phyloP scores from a whole-genome alignment of 2,329 filamentous ascomycete species.

The Ilyonectria robusta region DNA sequence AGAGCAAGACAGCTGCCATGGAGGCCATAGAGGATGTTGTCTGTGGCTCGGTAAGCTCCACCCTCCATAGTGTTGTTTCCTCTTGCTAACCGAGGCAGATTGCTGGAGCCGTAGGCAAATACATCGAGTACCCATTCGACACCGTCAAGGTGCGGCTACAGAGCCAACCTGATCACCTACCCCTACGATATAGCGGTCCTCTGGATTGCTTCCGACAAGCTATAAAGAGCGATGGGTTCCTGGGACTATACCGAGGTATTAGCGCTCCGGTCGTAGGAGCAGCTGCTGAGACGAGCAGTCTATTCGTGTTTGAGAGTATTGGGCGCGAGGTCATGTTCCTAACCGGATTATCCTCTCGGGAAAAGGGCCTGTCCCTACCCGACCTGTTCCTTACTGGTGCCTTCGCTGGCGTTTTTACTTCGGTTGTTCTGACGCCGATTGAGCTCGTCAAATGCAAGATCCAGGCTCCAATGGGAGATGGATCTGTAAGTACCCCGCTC shows the following conservation, averaged over 20 bases:
- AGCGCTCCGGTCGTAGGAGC: slow-evolving; percentile 92
- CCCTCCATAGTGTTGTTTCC: neutral
- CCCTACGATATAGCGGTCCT: slow-evolving; percentile 86
- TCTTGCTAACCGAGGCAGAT: slow-evolving; percentile 60
- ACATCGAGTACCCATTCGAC: slow-evolving; percentile 98
- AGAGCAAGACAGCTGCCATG: slow-evolving; percentile 59
- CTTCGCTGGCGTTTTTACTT: slow-evolving; percentile 89
- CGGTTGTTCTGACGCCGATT: slow-evolving; percentile 91
- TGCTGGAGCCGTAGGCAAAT: slow-evolving; percentile 92
- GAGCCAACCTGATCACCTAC: slow-evolving; percentile 89
- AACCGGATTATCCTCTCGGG: slow-evolving; percentile 62
- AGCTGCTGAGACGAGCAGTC: slow-evolving; percentile 89
- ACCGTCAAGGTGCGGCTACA: slow-evolving; percentile 98
- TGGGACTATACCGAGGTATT: slow-evolving; percentile 91
- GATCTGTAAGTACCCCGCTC: slow-evolving; percentile 62
- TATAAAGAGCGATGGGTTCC: slow-evolving; percentile 81
- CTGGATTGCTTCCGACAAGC: slow-evolving; percentile 95
- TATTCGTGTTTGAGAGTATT: slow-evolving; percentile 92
- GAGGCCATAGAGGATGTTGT: slow-evolving; percentile 88
- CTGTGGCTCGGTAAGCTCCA: slow-evolving; percentile 82
- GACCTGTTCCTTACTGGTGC: slow-evolving; percentile 86
- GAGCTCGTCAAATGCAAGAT: slow-evolving; percentile 99
- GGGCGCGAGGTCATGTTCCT: slow-evolving; percentile 76
- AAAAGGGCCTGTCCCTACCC: slow-evolving; percentile 78
- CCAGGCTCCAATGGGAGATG: slow-evolving; percentile 76